A percentile compares a stretch with the other conserved stretches of the same genome.
Conservation (phyloP, 768 basidiomycete species). For the Russula brevipes region DNA sequence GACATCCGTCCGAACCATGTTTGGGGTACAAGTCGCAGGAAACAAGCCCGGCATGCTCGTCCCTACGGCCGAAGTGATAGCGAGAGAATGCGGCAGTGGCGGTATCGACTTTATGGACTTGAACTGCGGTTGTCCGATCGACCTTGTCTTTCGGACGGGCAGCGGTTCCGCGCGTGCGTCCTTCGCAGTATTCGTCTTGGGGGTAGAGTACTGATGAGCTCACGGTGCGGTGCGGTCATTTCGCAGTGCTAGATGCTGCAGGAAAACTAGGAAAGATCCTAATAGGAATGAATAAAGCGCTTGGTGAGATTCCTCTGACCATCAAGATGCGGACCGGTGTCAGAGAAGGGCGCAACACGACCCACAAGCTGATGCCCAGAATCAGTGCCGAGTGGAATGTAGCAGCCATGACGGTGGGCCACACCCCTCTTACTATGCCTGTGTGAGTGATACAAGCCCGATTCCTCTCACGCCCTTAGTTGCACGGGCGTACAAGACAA, state of each 20-base stretch:
- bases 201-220: background rate
- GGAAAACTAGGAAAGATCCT: slow-evolving; percentile 82
- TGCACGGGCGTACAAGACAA: slow-evolving; percentile 94
- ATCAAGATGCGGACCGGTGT: slow-evolving; percentile 92
- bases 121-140: slow-evolving; percentile 97
- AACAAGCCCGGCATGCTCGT: slow-evolving; percentile 76
- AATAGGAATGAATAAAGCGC: slow-evolving; percentile 83
- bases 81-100: slow-evolving; percentile 54
- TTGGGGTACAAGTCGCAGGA: slow-evolving; percentile 92
- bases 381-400: slow-evolving; percentile 53
- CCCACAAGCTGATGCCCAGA: slow-evolving; percentile 88
- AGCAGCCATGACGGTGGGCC: slow-evolving; percentile 47
- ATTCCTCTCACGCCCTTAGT: slow-evolving; percentile 40
- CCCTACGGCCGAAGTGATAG: slow-evolving; percentile 76
- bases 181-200: background rate
- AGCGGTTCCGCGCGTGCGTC: slow-evolving; percentile 83
- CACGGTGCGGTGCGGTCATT: background rate
- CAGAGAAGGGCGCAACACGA: slow-evolving; percentile 76
- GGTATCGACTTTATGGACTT: slow-evolving; percentile 88
- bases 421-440: background rate
- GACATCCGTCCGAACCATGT: slow-evolving; percentile 84
- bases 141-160: slow-evolving; percentile 87
- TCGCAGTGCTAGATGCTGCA: slow-evolving; percentile 73
- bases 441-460: background rate
- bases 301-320: slow-evolving; percentile 88